Conservation (phyloP, 2,329 filamentous ascomycete species). For the Pyricularia pennisetigena region DNA sequence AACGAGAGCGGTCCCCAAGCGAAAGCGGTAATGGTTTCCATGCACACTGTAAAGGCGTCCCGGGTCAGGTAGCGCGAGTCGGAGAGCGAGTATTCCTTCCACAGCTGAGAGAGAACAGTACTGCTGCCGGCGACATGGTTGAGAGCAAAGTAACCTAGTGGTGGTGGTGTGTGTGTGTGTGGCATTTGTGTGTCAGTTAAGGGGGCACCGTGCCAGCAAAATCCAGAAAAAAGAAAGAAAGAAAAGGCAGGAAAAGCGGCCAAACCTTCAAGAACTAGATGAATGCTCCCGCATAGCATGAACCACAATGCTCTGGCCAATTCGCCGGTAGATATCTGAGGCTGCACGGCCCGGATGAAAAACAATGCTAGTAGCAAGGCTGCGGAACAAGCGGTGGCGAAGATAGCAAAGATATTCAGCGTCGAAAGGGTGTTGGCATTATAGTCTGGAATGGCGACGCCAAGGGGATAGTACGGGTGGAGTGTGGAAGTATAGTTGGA, state of each 20-base stretch:
- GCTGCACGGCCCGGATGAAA: not conserved
- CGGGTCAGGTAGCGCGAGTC: slow-evolving; percentile 45
- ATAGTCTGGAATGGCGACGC: slow-evolving; percentile 2
- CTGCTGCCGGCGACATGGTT: slow-evolving; percentile 25
- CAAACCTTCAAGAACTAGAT: slow-evolving; percentile 3
- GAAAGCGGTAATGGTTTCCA: slow-evolving; percentile 43
- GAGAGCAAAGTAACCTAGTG: slow-evolving; percentile 38
- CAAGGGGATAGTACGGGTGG: slow-evolving; percentile 3
- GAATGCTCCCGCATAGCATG: slow-evolving; percentile 1
- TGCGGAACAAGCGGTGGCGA: not conserved
- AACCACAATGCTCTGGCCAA: slow-evolving; percentile 3
- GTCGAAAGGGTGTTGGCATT: slow-evolving; percentile 4
- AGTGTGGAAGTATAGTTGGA: not conserved
- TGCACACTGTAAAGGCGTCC: slow-evolving; percentile 43
- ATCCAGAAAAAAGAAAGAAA: too few relatives aligned
- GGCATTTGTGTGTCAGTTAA: too few relatives aligned
- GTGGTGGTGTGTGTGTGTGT: too few relatives aligned
- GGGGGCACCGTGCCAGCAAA: not conserved
- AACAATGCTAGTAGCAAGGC: slow-evolving; percentile 1
- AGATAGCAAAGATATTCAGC: not conserved
- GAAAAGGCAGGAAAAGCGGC: not conserved
- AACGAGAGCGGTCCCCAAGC: slow-evolving; percentile 45
- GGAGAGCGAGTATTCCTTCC: slow-evolving; percentile 48
- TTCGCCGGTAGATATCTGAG: not conserved
- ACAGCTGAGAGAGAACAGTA: slow-evolving; percentile 40